phyloP scores from a whole-genome alignment of 1,284 basidiomycete species.

The Cryptococcus sp. region DNA sequence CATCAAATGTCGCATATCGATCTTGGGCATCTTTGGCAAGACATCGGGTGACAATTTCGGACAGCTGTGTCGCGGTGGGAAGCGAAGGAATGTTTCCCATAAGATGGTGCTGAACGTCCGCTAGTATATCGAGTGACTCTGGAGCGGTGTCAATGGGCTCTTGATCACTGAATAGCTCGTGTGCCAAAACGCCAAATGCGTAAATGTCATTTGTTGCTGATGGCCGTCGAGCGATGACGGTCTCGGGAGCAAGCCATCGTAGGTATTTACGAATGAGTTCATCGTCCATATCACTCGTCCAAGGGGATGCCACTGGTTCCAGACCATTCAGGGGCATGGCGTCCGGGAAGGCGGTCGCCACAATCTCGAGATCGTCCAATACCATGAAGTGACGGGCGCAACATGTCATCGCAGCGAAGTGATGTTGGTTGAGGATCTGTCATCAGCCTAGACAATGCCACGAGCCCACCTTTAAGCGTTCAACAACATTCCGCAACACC shows the following conservation, averaged over 20 bases:
- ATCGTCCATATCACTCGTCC: slow-evolving; percentile 23
- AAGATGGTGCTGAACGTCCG: slow-evolving; percentile 40
- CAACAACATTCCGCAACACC: slow-evolving; percentile 27
- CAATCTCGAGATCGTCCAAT: too few relatives aligned
- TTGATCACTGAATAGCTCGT: slow-evolving; percentile 39
- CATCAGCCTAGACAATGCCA: background rate
- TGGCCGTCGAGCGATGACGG: slow-evolving; percentile 26
- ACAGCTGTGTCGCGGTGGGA: slow-evolving; percentile 34
- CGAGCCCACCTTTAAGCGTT: slow-evolving; percentile 25
- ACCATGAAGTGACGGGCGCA: slow-evolving; percentile 29
- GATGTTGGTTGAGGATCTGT: slow-evolving; percentile 32
- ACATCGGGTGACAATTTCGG: slow-evolving; percentile 44
- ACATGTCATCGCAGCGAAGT: slow-evolving; percentile 34
- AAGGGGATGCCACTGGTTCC: slow-evolving; percentile 19
- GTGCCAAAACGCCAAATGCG: slow-evolving; percentile 43
- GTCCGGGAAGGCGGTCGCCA: background rate
- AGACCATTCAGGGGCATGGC: slow-evolving; percentile 5
- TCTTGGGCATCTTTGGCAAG: slow-evolving; percentile 38
- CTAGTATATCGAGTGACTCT: slow-evolving; percentile 22
- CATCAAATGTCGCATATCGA: slow-evolving; percentile 37
- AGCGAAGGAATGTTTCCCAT: slow-evolving; percentile 26
- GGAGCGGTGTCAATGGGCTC: slow-evolving; percentile 27
- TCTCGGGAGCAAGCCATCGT: slow-evolving; percentile 44
- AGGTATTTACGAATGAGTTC: slow-evolving; percentile 33
- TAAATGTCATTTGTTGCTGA: slow-evolving; percentile 39